phyloP scores from a whole-genome alignment of 1,284 basidiomycete genomes.

The Ganoderma lingzhi region DNA sequence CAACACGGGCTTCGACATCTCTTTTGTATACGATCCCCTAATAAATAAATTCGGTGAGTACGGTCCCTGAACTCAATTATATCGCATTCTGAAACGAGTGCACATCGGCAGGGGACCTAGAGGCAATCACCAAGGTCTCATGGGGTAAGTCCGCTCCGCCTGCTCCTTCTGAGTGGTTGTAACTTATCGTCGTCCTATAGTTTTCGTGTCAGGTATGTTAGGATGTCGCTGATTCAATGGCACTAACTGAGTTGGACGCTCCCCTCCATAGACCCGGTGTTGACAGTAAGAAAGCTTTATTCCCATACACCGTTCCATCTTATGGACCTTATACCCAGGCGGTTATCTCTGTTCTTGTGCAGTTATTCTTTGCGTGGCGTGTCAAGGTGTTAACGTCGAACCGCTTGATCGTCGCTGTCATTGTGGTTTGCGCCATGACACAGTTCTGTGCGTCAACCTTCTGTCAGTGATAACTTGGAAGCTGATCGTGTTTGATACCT shows the following conservation, averaged over 20 bases:
- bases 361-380: constrained; percentile 52
- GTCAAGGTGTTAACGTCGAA: constrained; percentile 45
- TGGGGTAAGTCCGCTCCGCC: constrained; percentile 35
- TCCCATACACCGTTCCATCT: not conserved
- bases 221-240: not conserved
- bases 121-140: constrained; percentile 34
- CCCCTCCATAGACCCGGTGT: constrained; percentile 38
- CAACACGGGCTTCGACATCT: constrained; percentile 47
- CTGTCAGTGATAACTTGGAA: not conserved
- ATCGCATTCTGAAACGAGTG: not conserved
- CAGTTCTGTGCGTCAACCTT: constrained; percentile 38
- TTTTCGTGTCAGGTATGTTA: constrained; percentile 38
- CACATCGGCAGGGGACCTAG: not conserved
- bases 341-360: constrained; percentile 47
- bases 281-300: constrained; percentile 26
- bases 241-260: not conserved
- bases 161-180: not conserved
- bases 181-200: constrained; percentile 18
- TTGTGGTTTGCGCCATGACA: constrained; percentile 36
- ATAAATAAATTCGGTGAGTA: constrained; percentile 43
- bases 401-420: constrained; percentile 32
- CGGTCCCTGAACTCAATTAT: not conserved
- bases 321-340: constrained; percentile 32
- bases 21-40: constrained; percentile 45
- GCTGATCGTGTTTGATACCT: not conserved